Evolutionary conservation across 1,284 basidiomycete genomes (phyloP), one percentile per base, ranked within the genome.

Genomic region (Ceraceosorus guamensis): DNA sequence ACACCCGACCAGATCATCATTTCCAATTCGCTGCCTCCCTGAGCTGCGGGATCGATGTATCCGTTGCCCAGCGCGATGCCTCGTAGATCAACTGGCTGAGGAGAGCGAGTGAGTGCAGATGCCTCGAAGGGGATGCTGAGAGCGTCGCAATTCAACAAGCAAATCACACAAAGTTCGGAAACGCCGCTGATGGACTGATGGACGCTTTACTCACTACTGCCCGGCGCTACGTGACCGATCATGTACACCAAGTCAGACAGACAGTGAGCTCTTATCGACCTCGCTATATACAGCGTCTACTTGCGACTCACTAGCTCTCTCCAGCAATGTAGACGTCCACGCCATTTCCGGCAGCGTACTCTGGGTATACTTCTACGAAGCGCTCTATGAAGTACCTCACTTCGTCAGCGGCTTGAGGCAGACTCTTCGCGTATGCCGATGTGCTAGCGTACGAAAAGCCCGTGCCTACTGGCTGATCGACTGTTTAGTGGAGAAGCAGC

Each of bases 401-500:
- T 70, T 97, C 89, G 31, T 80, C 77, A 1, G 88, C 81, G 2
- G 87, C 88, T 87, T 95, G 73, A n/a, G 48, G 41, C 6, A 70
- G 60, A 3, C 62, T 56, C n/a, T 88, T 86, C 30, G 92, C 82
- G 74, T 88, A 96, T 56, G 83, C 82, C 67, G 93, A 83, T 8
- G 91, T 91, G 57, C 87, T 85, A 44, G 87, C 85, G 72, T 89
- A 93, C 11, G 90, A 92, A 76, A 89, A 88, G 6, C 93, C 93
- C 7, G 93, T 97, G 5, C 93, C 93, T 4, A 88, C 89, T 41
- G 93, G 93, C 77, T 98, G 93, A 77, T 98, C 93, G 59, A 98
- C 90, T 91, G 65, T 13, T 55, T n/a, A n/a, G 24, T 14, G n/a
- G 14, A 52, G 39, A n/a, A 41, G 43, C 43, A 48, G 11, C 32